Base-by-base conservation (phyloP, 208 protist species). In the Trichomonas gallinae region DNA sequence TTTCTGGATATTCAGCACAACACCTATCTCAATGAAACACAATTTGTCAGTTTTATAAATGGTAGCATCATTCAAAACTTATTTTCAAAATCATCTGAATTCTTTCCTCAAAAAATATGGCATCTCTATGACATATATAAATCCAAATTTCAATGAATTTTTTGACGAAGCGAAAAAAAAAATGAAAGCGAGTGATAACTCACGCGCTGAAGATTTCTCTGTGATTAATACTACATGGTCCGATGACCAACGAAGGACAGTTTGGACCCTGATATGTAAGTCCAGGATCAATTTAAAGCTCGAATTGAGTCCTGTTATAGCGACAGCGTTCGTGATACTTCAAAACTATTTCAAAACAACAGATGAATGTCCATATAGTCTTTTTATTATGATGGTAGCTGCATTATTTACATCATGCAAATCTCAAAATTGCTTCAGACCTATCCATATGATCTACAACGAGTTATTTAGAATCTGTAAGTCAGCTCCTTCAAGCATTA, bases 331-430 rank as follows among this genome's bases (percentile, higher is more conserved):
- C 38, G n/a, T 93, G 3, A 93, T 51, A 9, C 38, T 93, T 8
- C 44, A 93, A 38, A 48, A 51, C 8, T 93, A 93, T 15, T 93
- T 93, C 44, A 23, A 42, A 51, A 44, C 40, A 0, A 44, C 45
- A 34, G 11, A 21, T 10, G 44, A 93, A 9, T 34, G 36, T 42
- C 15, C 23, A 8, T 93, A 93, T 42, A 44, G 36, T 15, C 87
- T 93, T 10, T 93, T 93, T 36, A 38, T 51, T 51, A 34, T 93
- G n/a, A 93, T 93, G 87, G 40, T 44, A 0, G 87, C 87, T 17
- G 87, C 87, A 44, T 26, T 93, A 38, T 93, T 93, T 31, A 51
- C 87, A n/a, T 93, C 87, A 8, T 93, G 87, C 44, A 93, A 93
- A 93, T 10, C 40, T 58, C 1, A 34, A 26, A 44, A 93, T 38